A percentile compares a stretch with the other conserved stretches of the same genome.
phyloP scores from a whole-genome alignment of 2,329 filamentous ascomycete species.

The Penicillium sp. region DNA sequence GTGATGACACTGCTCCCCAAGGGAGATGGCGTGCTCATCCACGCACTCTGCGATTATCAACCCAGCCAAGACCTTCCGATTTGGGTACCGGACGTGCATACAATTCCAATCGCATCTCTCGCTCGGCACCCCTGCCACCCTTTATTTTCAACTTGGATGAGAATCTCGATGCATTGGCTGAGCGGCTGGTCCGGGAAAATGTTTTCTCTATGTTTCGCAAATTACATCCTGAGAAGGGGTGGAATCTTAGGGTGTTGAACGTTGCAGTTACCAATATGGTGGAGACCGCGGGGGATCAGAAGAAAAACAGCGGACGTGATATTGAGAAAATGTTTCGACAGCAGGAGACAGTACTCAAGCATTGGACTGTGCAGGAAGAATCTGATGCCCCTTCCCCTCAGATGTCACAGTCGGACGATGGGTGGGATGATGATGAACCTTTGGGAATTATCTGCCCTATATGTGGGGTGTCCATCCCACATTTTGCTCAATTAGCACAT shows the following conservation, averaged over 20 bases:
- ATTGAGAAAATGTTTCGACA: constrained; percentile 79
- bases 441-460: constrained; percentile 38
- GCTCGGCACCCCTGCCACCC: constrained; percentile 68
- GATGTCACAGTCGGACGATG: constrained; percentile 18
- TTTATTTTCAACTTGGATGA: constrained; percentile 68
- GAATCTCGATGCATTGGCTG: constrained; percentile 59
- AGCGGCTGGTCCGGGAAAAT: constrained; percentile 66
- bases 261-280: constrained; percentile 85
- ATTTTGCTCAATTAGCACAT: constrained; percentile 52
- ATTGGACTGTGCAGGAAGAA: constrained; percentile 56
- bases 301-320: constrained; percentile 64
- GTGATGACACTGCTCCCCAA: constrained; percentile 35
- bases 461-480: constrained; percentile 49
- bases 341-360: constrained; percentile 67
- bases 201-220: constrained; percentile 71
- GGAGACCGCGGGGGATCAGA: constrained; percentile 51
- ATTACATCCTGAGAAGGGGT: constrained; percentile 67
- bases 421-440: constrained; percentile 34
- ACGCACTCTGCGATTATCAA: constrained; percentile 75
- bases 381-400: background rate
- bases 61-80: constrained; percentile 60
- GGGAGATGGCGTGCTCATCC: constrained; percentile 75
- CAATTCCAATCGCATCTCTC: constrained; percentile 68
- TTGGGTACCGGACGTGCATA: constrained; percentile 55
- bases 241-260: constrained; percentile 82